Conservation (phyloP, 2,329 filamentous ascomycete species). For the Arthrobotrys sinensis region DNA sequence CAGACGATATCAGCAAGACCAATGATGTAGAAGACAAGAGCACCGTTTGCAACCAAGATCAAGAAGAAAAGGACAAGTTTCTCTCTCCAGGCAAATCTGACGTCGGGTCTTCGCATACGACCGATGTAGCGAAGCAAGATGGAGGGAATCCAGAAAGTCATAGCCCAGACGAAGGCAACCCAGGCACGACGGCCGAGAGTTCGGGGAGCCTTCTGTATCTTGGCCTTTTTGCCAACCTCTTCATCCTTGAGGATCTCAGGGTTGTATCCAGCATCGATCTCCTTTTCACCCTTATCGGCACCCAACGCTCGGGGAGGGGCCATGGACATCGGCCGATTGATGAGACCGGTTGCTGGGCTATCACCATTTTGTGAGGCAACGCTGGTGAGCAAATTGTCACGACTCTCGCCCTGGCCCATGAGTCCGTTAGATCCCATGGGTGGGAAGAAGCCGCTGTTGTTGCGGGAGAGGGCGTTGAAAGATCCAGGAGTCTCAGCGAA, state of each 20-base stretch:
- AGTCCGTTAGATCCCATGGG: slow-evolving; percentile 70
- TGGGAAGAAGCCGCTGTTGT: slow-evolving; percentile 78
- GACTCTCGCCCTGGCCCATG: slow-evolving; percentile 76
- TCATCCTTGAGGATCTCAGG: slow-evolving; percentile 55
- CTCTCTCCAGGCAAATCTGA: slow-evolving; percentile 97
- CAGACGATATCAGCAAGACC: slow-evolving; percentile 87
- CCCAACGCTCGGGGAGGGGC: slow-evolving; percentile 68
- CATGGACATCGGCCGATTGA: slow-evolving; percentile 59
- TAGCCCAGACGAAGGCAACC: slow-evolving; percentile 84
- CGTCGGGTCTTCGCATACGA: slow-evolving; percentile 96
- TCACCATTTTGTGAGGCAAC: slow-evolving; percentile 65
- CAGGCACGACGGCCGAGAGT: slow-evolving; percentile 79
- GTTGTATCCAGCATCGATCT: slow-evolving; percentile 45
- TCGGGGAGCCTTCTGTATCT: slow-evolving; percentile 37
- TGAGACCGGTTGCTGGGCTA: slow-evolving; percentile 64
- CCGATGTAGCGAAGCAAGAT: slow-evolving; percentile 84
- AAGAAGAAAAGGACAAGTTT: slow-evolving; percentile 87
- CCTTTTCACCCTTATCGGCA: slow-evolving; percentile 36
- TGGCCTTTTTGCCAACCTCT: slow-evolving; percentile 52
- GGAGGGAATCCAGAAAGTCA: slow-evolving; percentile 97
- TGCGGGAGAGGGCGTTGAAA: slow-evolving; percentile 62
- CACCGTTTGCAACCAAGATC: slow-evolving; percentile 84
- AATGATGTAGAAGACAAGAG: slow-evolving; percentile 93
- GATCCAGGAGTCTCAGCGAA: slow-evolving; percentile 74
- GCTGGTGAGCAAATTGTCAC: slow-evolving; percentile 78